phyloP scores from a whole-genome alignment of 139 green algal species.

The Coccomyxa sp. region DNA sequence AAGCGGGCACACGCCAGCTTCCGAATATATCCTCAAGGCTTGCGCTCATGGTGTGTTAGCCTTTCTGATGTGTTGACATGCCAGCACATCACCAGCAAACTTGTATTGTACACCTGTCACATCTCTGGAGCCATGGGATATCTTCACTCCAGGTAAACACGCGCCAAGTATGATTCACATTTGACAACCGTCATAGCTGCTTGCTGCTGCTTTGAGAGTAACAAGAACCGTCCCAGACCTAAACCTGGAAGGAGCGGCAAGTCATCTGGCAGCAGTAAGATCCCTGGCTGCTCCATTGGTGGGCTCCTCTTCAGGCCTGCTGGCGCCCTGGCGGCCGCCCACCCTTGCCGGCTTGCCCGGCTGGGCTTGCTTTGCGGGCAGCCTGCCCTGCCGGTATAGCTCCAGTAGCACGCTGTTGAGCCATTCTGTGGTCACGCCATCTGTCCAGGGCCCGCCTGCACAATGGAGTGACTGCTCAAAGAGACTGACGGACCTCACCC shows the following conservation, averaged over 20 bases:
- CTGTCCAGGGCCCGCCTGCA: slow-evolving; percentile 64
- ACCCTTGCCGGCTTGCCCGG: background rate
- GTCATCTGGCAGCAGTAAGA: background rate
- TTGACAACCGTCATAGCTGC: background rate
- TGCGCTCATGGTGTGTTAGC: too few species aligned
- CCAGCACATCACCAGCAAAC: too few species aligned
- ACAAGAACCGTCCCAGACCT: background rate
- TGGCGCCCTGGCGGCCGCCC: background rate
- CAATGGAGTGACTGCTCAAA: too few species aligned
- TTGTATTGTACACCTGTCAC: too few species aligned
- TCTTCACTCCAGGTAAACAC: background rate
- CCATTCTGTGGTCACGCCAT: slow-evolving; percentile 58
- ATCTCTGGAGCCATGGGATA: background rate
- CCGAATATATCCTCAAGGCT: too few species aligned
- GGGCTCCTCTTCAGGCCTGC: background rate
- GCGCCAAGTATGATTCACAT: background rate
- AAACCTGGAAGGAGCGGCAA: background rate
- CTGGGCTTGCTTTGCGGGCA: background rate
- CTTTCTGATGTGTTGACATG: too few species aligned
- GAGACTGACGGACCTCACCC: too few species aligned
- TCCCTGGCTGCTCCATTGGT: background rate
- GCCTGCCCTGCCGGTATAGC: slow-evolving; percentile 10
- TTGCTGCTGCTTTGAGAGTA: background rate
- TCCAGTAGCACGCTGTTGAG: slow-evolving; percentile 31
- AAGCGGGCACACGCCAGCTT: too few species aligned